phyloP scores from a whole-genome alignment of 805 yeast species.

The Cyberlindnera meyerae region DNA sequence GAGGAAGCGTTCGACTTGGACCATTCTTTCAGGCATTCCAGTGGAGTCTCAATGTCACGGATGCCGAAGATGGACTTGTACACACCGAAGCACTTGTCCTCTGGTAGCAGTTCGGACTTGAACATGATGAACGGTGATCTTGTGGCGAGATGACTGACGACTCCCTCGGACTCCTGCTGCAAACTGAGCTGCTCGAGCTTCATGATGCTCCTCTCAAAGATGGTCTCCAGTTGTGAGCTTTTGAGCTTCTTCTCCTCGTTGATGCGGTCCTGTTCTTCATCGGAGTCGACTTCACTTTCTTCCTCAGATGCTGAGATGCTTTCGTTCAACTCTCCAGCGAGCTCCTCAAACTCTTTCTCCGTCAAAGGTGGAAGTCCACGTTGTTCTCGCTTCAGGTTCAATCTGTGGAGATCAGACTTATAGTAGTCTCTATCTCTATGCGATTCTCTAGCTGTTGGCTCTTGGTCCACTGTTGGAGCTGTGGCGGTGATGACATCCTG shows the following conservation, averaged over 20 bases:
- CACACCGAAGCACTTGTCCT: slow-evolving; percentile 51
- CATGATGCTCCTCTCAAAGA: slow-evolving; percentile 20
- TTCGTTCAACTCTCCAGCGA: slow-evolving; percentile 47
- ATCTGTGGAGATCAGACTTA: slow-evolving; percentile 53
- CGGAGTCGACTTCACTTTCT: slow-evolving; percentile 27
- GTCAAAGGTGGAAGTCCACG: slow-evolving; percentile 41
- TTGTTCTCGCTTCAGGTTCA: slow-evolving; percentile 52
- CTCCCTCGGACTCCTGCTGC: slow-evolving; percentile 24
- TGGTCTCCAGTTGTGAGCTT: slow-evolving; percentile 18
- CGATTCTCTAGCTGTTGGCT: neutral
- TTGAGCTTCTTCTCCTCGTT: slow-evolving; percentile 19
- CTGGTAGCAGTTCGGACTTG: slow-evolving; percentile 41
- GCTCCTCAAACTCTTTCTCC: slow-evolving; percentile 54
- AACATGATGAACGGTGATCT: slow-evolving; percentile 66
- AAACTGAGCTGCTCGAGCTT: slow-evolving; percentile 18
- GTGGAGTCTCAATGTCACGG: slow-evolving; percentile 42
- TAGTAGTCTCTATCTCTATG: slow-evolving; percentile 38
- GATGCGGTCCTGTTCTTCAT: slow-evolving; percentile 15
- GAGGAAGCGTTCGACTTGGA: slow-evolving; percentile 22
- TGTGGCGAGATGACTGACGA: slow-evolving; percentile 54
- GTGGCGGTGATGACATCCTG: slow-evolving; percentile 8
- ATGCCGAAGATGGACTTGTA: slow-evolving; percentile 59
- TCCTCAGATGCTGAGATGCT: slow-evolving; percentile 57
- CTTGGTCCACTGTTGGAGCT: slow-evolving; percentile 3
- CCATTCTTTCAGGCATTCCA: slow-evolving; percentile 41